Evolutionary conservation across 2,329 filamentous ascomycete genomes (phyloP).

Genomic region (Lecanosticta acicola): DNA sequence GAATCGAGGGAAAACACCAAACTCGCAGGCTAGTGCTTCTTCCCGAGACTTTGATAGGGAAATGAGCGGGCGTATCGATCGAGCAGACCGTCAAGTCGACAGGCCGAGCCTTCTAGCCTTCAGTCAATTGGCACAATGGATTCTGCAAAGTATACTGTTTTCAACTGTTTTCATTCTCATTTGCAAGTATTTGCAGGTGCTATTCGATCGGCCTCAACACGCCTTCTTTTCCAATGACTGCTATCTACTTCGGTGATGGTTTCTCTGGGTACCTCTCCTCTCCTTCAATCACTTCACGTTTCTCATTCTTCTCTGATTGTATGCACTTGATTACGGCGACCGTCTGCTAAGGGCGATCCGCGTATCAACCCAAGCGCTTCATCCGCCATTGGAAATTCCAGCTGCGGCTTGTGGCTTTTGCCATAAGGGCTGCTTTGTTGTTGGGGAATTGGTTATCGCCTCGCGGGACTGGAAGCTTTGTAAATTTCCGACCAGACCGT

Average conservation of each 20-base stretch:
- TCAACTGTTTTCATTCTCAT: neutral
- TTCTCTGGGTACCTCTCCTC: neutral
- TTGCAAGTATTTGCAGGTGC: neutral
- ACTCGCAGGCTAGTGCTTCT: no score
- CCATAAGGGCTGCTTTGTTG: no score
- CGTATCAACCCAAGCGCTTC: no score
- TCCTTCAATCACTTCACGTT: neutral
- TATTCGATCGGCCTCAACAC: neutral
- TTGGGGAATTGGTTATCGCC: conserved; percentile 3
- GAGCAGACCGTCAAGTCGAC: no score
- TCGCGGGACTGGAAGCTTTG: conserved; percentile 19
- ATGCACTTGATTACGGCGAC: neutral
- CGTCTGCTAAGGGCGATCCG: neutral
- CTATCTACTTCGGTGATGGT: neutral
- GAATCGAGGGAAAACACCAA: no score
- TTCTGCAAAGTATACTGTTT: no score
- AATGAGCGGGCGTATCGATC: no score
- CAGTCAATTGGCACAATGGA: no score
- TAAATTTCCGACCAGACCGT: conserved; percentile 54
- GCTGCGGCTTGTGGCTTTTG: neutral
- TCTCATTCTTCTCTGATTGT: neutral
- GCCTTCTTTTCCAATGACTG: neutral
- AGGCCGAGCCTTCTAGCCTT: no score
- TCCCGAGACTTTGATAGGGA: no score
- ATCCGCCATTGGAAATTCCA: neutral